Percentiles rank a stretch among this genome's conserved stretches.
Evolutionary conservation across 2,329 filamentous ascomycete species (phyloP).

Genomic region (Cladophialophora bantiana): DNA sequence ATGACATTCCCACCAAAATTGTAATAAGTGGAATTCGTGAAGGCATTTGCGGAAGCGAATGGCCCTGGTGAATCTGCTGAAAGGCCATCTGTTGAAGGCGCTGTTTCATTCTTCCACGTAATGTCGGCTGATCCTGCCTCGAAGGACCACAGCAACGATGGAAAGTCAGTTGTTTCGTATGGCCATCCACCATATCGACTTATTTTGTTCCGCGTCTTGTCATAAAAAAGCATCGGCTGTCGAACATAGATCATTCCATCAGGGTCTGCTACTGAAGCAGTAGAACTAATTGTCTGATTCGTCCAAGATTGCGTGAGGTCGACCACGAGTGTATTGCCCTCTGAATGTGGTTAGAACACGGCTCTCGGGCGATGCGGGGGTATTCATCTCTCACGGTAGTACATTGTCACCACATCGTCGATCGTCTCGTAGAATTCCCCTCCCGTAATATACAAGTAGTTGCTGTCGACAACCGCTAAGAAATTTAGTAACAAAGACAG

Average conservation of each 20-base stretch:
- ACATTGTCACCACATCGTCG: background rate
- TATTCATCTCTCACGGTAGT: slow-evolving; percentile 1
- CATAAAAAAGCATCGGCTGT: slow-evolving; percentile 29
- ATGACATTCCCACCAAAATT: slow-evolving; percentile 29
- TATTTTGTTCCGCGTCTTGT: slow-evolving; percentile 24
- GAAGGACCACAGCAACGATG: slow-evolving; percentile 28
- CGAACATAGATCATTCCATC: slow-evolving; percentile 21
- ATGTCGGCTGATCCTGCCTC: slow-evolving; percentile 10
- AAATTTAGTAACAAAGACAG: background rate
- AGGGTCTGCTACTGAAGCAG: background rate
- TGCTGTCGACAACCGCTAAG: slow-evolving; percentile 21
- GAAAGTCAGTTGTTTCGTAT: slow-evolving; percentile 15
- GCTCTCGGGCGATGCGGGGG: background rate
- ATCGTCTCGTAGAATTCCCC: slow-evolving; percentile 26
- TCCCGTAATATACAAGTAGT: slow-evolving; percentile 30
- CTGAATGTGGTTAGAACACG: slow-evolving; percentile 15
- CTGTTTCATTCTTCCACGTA: slow-evolving; percentile 22
- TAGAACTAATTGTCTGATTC: slow-evolving; percentile 23
- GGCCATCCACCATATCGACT: slow-evolving; percentile 33
- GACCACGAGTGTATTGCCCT: slow-evolving; percentile 22
- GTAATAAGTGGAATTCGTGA: slow-evolving; percentile 28
- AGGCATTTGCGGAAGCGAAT: slow-evolving; percentile 25
- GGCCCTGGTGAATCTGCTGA: slow-evolving; percentile 18
- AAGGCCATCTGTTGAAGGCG: slow-evolving; percentile 21
- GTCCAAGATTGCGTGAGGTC: slow-evolving; percentile 33